phyloP scores from a whole-genome alignment of 1,284 basidiomycete genomes.

The Leccinum subrobustum region DNA sequence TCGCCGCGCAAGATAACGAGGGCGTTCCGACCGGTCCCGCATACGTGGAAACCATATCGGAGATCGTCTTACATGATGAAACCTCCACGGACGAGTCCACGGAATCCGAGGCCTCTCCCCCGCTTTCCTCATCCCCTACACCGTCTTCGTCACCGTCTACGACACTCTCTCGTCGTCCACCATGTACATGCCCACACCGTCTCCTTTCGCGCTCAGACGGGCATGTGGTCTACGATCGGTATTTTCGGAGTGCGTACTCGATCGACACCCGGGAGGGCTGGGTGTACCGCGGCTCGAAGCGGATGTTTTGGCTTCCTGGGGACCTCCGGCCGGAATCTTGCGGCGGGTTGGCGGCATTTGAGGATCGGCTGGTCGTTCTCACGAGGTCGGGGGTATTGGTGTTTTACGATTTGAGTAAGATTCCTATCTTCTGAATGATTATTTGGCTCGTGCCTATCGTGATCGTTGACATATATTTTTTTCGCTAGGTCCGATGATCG shows the following conservation, averaged over 20 bases:
- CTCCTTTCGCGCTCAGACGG: conserved; percentile 19
- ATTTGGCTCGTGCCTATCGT: background rate
- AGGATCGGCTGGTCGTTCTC: conserved; percentile 13
- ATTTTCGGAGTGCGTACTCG: conserved; percentile 17
- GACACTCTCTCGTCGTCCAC: background rate
- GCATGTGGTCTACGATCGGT: conserved; percentile 17
- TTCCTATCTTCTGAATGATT: background rate
- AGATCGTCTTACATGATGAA: background rate
- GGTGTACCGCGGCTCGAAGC: conserved; percentile 15
- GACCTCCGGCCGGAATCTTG: conserved; percentile 16
- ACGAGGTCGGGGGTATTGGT: conserved; percentile 4
- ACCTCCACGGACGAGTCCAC: background rate
- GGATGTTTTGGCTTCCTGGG: conserved; percentile 22
- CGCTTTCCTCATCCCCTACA: background rate
- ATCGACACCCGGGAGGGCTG: conserved; percentile 18
- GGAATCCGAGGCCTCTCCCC: background rate
- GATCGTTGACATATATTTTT: background rate
- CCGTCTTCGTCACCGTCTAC: background rate
- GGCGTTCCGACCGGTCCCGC: background rate
- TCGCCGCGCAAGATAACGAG: background rate
- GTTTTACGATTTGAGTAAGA: conserved; percentile 21
- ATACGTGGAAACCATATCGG: background rate
- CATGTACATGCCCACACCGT: conserved; percentile 7
- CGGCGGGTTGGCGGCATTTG: conserved; percentile 11
- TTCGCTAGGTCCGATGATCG: conserved; percentile 12